Conservation (phyloP, 805 yeast genomes). For the Kodamaea fukazawae region DNA sequence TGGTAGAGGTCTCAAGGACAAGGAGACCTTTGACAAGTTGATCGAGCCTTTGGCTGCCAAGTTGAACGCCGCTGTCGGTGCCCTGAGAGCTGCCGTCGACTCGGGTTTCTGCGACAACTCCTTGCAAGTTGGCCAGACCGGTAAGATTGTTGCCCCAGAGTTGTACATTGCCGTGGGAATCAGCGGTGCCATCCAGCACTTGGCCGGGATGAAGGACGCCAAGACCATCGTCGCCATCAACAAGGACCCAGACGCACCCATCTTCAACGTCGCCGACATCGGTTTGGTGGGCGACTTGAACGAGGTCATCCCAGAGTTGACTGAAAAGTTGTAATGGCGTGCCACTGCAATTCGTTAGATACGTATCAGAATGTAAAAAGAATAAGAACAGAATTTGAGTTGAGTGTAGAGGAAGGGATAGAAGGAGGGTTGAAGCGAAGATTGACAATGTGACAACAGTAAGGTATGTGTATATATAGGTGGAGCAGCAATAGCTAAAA, state of each 20-base stretch:
- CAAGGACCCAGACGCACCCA: slow-evolving; percentile 92
- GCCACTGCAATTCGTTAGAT: no score
- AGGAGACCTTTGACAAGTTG: slow-evolving; percentile 76
- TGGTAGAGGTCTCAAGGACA: slow-evolving; percentile 89
- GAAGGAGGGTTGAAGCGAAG: no score
- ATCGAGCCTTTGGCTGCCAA: slow-evolving; percentile 82
- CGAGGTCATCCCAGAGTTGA: slow-evolving; percentile 86
- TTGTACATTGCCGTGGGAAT: slow-evolving; percentile 90
- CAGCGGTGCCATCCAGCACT: slow-evolving; percentile 96
- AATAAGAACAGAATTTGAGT: no score
- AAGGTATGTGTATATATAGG: no score
- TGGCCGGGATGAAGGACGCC: slow-evolving; percentile 98
- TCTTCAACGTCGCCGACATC: slow-evolving; percentile 85
- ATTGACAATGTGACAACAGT: no score
- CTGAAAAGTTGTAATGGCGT: slow-evolving; percentile 54
- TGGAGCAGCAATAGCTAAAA: no score
- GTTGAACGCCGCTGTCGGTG: slow-evolving; percentile 91
- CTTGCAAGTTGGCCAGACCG: slow-evolving; percentile 96
- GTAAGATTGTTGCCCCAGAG: slow-evolving; percentile 96
- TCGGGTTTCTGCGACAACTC: slow-evolving; percentile 95
- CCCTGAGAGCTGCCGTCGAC: slow-evolving; percentile 97
- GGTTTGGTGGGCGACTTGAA: slow-evolving; percentile 88
- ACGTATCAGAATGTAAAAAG: no score
- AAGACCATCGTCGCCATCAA: slow-evolving; percentile 92
- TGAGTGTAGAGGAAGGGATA: no score